Evolutionary conservation across 73 alveolate species (phyloP), one percentile per base, ranked within the genome.

Genomic region (Paramecium caudatum): DNA sequence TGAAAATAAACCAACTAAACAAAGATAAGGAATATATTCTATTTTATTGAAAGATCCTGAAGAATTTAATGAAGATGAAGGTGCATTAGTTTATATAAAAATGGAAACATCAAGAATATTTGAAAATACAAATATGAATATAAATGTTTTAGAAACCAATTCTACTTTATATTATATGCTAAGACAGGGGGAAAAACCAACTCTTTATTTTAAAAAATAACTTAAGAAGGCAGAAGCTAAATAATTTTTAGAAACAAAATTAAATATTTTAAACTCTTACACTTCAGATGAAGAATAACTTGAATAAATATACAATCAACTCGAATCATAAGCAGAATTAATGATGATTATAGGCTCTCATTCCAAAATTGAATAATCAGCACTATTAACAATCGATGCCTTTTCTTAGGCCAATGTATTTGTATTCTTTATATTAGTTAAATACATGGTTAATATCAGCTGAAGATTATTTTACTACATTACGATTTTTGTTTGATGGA

Each of bases 61-160:
- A 21, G 88, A 45, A 21, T 74, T 74, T 13, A 74, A 74, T 41
- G 88, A 74, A 17, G 88, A 74, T 74, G 88, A 74, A 74, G 88
- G 88, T 3, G 65, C 88, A 19, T 43, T 74, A 2, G 33, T 74
- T 16, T 74, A 74, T 74, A 39, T 74, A 2, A 74, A 45, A 21
- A 74, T 74, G 16, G 88, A 74, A 16, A 41, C 62, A 3, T 43
- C 62, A 17, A 13, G 17, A 37, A 41, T 74, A 43, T 37, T 19
- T 41, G 88, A 74, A 41, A 41, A 41, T 7, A 74, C 43, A 15
- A 41, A 23, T 16, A 27, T 27, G 43, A 74, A 74, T 39, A 41
- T 74, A 12, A 43, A 74, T 74, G 39, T 74, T 4, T 19, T 21
- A 9, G 62, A 74, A 74, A 36, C 46, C 21, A 74, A 74, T 74